A percentile compares a stretch with the other conserved stretches of the same genome.
phyloP scores from a whole-genome alignment of 2,329 filamentous ascomycete genomes.

The Madurella mycetomatis region DNA sequence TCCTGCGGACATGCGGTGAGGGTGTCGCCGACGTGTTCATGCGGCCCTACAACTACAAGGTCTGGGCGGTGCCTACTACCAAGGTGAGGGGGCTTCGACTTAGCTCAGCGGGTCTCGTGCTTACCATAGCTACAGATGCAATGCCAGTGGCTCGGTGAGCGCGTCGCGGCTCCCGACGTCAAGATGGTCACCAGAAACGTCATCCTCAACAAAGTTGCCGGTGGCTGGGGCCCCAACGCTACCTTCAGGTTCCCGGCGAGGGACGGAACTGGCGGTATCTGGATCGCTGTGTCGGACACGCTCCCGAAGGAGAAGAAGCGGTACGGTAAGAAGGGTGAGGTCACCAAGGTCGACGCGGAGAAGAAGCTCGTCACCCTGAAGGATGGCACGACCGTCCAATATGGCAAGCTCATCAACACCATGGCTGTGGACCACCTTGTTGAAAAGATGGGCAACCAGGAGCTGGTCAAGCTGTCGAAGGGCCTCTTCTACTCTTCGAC shows the following conservation, averaged over 20 bases:
- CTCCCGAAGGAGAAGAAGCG: conserved; percentile 86
- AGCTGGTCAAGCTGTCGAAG: conserved; percentile 79
- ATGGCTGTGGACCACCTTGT: conserved; percentile 92
- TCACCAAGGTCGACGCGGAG: conserved; percentile 80
- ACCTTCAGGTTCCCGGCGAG: conserved; percentile 97
- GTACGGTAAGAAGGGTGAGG: conserved; percentile 79
- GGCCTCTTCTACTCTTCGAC: conserved; percentile 94
- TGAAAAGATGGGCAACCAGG: conserved; percentile 80
- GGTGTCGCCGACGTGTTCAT: conserved; percentile 96
- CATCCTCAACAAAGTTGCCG: conserved; percentile 91
- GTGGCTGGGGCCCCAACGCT: conserved; percentile 96
- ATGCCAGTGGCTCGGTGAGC: conserved; percentile 97
- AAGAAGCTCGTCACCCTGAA: conserved; percentile 77
- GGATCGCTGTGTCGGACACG: conserved; percentile 94
- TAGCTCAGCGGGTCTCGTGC: not conserved
- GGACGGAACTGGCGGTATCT: conserved; percentile 96
- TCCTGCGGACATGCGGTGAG: conserved; percentile 82
- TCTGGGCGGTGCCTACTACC: conserved; percentile 96
- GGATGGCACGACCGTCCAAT: conserved; percentile 83
- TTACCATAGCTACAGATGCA: conserved; percentile 68
- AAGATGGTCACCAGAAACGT: conserved; percentile 93
- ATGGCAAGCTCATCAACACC: conserved; percentile 89
- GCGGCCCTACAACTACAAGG: conserved; percentile 99
- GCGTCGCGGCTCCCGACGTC: conserved; percentile 92
- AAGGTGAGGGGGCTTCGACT: conserved; percentile 58